phyloP scores from a whole-genome alignment of 169 alveolate species.

The Eimeria maxima region DNA sequence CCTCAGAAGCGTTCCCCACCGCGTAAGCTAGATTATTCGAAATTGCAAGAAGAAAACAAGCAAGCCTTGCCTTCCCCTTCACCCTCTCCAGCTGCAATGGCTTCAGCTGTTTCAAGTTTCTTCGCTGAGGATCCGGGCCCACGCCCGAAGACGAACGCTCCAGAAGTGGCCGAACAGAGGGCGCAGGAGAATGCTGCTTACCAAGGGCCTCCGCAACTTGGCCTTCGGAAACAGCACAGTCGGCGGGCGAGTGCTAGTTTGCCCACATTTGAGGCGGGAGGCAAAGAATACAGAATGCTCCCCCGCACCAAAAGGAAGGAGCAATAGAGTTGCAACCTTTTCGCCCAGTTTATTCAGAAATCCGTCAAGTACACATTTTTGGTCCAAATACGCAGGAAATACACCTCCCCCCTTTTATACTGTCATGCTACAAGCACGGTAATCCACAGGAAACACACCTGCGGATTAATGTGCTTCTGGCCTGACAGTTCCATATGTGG shows the following conservation, averaged over 20 bases:
- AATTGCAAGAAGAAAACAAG: not conserved
- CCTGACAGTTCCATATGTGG: not conserved
- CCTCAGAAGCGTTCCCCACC: slow-evolving; percentile 42
- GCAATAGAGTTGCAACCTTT: not conserved
- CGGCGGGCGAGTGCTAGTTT: slow-evolving; percentile 52
- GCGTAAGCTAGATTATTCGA: not conserved
- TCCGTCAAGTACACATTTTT: not conserved
- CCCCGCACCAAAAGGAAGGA: slow-evolving; percentile 44
- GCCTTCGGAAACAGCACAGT: not conserved
- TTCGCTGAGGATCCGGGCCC: slow-evolving; percentile 59
- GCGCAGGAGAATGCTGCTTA: not conserved
- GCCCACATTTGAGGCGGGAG: slow-evolving; percentile 67
- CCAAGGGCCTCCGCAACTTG: not conserved
- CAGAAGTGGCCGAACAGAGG: slow-evolving; percentile 51
- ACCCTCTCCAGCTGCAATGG: slow-evolving; percentile 18
- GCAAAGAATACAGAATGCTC: slow-evolving; percentile 66
- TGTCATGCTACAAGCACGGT: not conserved
- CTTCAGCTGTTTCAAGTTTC: slow-evolving; percentile 1
- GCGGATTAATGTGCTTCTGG: not conserved
- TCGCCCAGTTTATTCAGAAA: not conserved
- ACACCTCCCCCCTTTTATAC: no score
- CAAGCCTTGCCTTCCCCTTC: not conserved
- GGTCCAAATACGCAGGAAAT: not conserved
- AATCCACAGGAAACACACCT: not conserved
- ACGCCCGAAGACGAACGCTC: slow-evolving; percentile 63